Conservation (phyloP, 495 filamentous ascomycete species). For the Trypethelium eluteriae region DNA sequence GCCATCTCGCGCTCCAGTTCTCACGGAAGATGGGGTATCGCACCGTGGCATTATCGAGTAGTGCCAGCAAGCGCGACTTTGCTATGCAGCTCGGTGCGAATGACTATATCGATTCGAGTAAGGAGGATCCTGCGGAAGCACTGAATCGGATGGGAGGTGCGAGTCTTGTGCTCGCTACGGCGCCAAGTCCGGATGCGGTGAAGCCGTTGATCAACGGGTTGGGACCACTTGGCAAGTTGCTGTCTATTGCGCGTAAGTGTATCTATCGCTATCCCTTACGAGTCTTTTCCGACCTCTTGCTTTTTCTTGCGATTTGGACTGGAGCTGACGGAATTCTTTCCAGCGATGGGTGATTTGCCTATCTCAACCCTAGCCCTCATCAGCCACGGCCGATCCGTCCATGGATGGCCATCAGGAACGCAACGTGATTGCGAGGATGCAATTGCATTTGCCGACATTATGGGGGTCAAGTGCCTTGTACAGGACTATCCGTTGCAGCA, state of each 20-base stretch:
- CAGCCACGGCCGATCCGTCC: slow-evolving; percentile 44
- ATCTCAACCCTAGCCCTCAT: slow-evolving; percentile 47
- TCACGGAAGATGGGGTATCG: slow-evolving; percentile 58
- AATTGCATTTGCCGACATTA: slow-evolving; percentile 50
- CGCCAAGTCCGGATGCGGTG: slow-evolving; percentile 50
- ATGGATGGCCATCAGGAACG: slow-evolving; percentile 58
- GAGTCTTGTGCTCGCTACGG: slow-evolving; percentile 55
- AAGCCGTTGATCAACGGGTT: slow-evolving; percentile 48
- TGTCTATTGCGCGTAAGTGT: slow-evolving; percentile 47
- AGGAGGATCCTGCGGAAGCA: slow-evolving; percentile 43
- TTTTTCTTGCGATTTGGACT: too few relatives aligned
- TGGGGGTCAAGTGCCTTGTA: slow-evolving; percentile 55
- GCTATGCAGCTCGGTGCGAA: slow-evolving; percentile 57
- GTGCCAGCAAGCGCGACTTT: slow-evolving; percentile 51
- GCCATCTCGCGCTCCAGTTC: slow-evolving; percentile 62
- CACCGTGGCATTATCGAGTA: slow-evolving; percentile 54
- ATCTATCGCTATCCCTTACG: background rate
- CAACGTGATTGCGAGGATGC: slow-evolving; percentile 59
- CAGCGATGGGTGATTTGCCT: slow-evolving; percentile 44
- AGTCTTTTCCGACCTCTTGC: background rate
- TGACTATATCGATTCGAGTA: slow-evolving; percentile 57
- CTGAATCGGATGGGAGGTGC: slow-evolving; percentile 56
- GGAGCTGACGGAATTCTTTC: slow-evolving; percentile 1
- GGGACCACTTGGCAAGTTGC: slow-evolving; percentile 50
- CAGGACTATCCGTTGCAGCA: slow-evolving; percentile 55